Conservation (phyloP, 2,329 filamentous ascomycete genomes). For the Talaromyces albobiverticillius region DNA sequence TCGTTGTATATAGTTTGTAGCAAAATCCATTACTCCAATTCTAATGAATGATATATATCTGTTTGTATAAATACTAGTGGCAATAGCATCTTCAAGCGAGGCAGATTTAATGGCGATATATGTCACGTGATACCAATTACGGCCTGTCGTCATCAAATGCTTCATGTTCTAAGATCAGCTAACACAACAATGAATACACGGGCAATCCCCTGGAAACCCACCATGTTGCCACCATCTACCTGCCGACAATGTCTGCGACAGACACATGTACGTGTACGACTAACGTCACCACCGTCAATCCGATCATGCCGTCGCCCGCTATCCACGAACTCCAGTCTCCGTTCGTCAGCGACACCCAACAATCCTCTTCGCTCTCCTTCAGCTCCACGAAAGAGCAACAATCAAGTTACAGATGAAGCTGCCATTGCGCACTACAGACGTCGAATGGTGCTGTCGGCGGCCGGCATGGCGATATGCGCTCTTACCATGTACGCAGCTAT, state of each 20-base stretch:
- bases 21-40: too few relatives aligned
- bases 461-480: constrained; percentile 38
- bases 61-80: too few relatives aligned
- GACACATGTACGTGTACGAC: background rate
- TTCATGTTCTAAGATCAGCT: background rate
- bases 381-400: constrained; percentile 14
- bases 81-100: too few relatives aligned
- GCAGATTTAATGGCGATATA: background rate
- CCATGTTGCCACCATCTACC: constrained; percentile 4
- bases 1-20: too few relatives aligned
- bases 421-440: constrained; percentile 28
- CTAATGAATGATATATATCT: too few relatives aligned
- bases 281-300: background rate
- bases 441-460: constrained; percentile 32
- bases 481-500: constrained; percentile 42
- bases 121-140: background rate
- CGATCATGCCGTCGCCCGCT: constrained; percentile 1
- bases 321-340: background rate
- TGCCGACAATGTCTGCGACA: constrained; percentile 11
- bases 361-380: constrained; percentile 23
- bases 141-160: background rate
- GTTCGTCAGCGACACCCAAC: constrained; percentile 21
- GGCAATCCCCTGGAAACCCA: background rate
- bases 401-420: constrained; percentile 23
- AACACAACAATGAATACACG: background rate